Evolutionary conservation across 129 eudicot genomes (phyloP).

Genomic region (Chrysanthemum lavandulifolium): DNA sequence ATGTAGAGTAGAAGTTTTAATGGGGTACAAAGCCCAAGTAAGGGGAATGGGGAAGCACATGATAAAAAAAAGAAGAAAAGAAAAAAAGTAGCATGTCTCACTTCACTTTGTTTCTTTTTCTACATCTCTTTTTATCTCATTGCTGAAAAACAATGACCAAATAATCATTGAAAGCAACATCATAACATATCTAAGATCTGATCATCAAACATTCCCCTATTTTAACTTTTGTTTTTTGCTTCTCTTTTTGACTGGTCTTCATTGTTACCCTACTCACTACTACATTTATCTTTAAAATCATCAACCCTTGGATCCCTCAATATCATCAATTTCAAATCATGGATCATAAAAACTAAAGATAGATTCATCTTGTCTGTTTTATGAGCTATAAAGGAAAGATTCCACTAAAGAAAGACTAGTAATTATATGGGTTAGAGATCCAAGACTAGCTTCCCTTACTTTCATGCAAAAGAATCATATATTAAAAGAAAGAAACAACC

Average conservation of each 20-base stretch:
- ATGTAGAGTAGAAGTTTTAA: conserved; percentile 15
- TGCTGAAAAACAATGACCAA: conserved; percentile 48
- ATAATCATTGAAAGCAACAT: conserved; percentile 72
- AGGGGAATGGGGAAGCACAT: conserved; percentile 38
- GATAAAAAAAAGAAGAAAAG: conserved; percentile 7
- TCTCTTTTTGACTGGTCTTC: conserved; percentile 68
- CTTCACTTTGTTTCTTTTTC: conserved; percentile 35
- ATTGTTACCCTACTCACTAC: conserved; percentile 15
- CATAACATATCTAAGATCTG: conserved; percentile 55
- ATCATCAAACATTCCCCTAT: conserved; percentile 52
- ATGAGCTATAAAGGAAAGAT: conserved; percentile 37
- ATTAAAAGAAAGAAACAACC: conserved; percentile 29
- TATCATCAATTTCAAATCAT: conserved; percentile 41
- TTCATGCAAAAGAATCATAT: conserved; percentile 56
- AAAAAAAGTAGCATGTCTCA: conserved; percentile 22
- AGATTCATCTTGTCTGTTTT: conserved; percentile 42
- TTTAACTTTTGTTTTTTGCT: conserved; percentile 41
- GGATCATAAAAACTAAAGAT: conserved; percentile 32
- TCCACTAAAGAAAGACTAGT: conserved; percentile 28
- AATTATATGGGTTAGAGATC: conserved; percentile 58
- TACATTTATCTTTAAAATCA: conserved; percentile 24
- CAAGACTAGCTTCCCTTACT: conserved; percentile 71
- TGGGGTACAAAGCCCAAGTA: conserved; percentile 33
- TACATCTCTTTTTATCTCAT: conserved; percentile 37
- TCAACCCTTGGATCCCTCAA: conserved; percentile 54